Conservation (phyloP, 1,139 yeast species). For the Starmera stellimalicola region DNA sequence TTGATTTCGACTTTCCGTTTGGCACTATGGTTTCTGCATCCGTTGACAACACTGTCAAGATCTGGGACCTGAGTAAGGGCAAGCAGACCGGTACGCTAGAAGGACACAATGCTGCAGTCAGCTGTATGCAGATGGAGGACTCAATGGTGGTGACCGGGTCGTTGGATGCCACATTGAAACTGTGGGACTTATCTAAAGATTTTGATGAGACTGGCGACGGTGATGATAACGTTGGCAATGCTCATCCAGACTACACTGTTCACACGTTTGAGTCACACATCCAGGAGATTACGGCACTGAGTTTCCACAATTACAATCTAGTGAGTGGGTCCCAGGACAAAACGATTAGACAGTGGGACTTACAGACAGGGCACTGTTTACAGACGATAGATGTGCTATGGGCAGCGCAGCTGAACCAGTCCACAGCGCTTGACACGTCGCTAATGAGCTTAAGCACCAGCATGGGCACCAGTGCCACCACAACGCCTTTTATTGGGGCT, state of each 20-base stretch:
- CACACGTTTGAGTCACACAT: constrained; percentile 52
- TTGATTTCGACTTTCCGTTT: constrained; percentile 63
- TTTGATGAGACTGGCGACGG: constrained; percentile 12
- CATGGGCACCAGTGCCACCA: too few relatives aligned
- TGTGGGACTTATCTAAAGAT: constrained; percentile 43
- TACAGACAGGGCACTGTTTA: constrained; percentile 59
- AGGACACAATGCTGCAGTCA: constrained; percentile 49
- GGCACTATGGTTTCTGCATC: constrained; percentile 73
- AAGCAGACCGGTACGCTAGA: constrained; percentile 38
- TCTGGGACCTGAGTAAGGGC: constrained; percentile 68
- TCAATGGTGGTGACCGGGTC: constrained; percentile 50
- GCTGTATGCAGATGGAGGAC: constrained; percentile 48
- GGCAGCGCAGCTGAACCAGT: constrained; percentile 29
- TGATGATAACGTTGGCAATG: constrained; percentile 21
- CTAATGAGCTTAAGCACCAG: too few relatives aligned
- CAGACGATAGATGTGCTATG: constrained; percentile 45
- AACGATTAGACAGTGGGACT: constrained; percentile 78
- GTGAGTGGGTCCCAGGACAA: constrained; percentile 91
- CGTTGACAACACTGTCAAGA: constrained; percentile 69
- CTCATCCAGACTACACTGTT: constrained; percentile 29
- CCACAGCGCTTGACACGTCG: constrained; percentile 8
- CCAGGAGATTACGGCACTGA: constrained; percentile 53
- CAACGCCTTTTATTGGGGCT: constrained; percentile 41
- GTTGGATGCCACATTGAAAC: constrained; percentile 47
- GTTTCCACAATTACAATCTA: constrained; percentile 42